phyloP scores from a whole-genome alignment of 495 filamentous ascomycete genomes.

The Penicillium angulare region DNA sequence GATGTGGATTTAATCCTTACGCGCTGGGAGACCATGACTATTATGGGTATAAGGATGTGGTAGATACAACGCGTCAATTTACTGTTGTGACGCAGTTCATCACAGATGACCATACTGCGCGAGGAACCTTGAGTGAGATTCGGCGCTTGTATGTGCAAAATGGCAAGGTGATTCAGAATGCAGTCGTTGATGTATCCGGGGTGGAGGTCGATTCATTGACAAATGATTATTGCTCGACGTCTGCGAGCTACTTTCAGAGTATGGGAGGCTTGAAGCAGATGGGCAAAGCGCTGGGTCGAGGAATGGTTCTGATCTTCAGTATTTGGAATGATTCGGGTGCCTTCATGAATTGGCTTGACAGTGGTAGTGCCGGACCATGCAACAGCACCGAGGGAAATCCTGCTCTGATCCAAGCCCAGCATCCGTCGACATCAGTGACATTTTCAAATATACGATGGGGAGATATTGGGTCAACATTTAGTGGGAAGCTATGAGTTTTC shows the following conservation, averaged over 20 bases:
- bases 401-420: constrained; percentile 22
- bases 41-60: constrained; percentile 51
- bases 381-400: constrained; percentile 40
- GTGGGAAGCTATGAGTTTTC: neutral
- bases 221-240: constrained; percentile 16
- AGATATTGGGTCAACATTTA: constrained; percentile 36
- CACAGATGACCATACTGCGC: constrained; percentile 42
- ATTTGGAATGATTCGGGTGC: constrained; percentile 61
- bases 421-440: constrained; percentile 29
- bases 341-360: constrained; percentile 66
- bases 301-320: constrained; percentile 66
- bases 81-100: constrained; percentile 70
- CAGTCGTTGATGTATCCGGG: constrained; percentile 15
- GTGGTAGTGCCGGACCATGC: constrained; percentile 56
- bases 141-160: constrained; percentile 60
- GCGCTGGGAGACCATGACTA: constrained; percentile 52
- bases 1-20: constrained; percentile 66
- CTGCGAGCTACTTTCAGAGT: constrained; percentile 13
- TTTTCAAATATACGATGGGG: constrained; percentile 39
- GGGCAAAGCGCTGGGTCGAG: constrained; percentile 43
- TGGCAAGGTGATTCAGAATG: constrained; percentile 51
- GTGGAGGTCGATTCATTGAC: constrained; percentile 25
- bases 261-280: constrained; percentile 30
- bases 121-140: constrained; percentile 55
- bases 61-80: constrained; percentile 60